Percentiles rank a stretch among this genome's conserved stretches.
Conservation (phyloP, 108 stramenopile genomes). For the Thalassiosira profunda region DNA sequence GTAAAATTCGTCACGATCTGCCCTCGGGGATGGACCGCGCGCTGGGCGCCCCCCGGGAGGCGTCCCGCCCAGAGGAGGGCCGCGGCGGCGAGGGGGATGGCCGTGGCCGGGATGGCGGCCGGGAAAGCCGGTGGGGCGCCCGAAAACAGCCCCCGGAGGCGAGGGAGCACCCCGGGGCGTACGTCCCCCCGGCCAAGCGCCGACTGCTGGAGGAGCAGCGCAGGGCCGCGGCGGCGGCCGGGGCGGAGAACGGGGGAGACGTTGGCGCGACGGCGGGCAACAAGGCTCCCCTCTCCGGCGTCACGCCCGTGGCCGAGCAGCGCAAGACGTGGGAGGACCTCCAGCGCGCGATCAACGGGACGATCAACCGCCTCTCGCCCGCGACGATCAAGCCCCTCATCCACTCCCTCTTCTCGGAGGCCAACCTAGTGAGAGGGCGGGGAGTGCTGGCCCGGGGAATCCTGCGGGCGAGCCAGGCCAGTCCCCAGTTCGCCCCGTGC, state of each 20-base stretch:
- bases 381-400: conserved; percentile 94
- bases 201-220: conserved; percentile 50
- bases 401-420: conserved; percentile 88
- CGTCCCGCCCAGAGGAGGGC: conserved; percentile 1
- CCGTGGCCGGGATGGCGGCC: not conserved
- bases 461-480: conserved; percentile 89
- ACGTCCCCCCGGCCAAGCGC: conserved; percentile 72
- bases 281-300: not conserved
- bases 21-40: conserved; percentile 16
- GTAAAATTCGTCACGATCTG: not conserved
- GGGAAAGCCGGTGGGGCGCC: not conserved
- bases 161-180: conserved; percentile 18
- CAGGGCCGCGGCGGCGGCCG: not conserved
- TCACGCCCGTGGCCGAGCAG: conserved; percentile 59
- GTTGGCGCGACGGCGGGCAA: not conserved
- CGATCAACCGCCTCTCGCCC: conserved; percentile 95
- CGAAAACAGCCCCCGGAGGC: not conserved
- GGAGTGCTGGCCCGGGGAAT: conserved; percentile 91
- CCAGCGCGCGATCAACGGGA: conserved; percentile 95
- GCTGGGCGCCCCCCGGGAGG: conserved; percentile 18
- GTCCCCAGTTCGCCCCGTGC: conserved; percentile 78
- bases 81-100: not conserved
- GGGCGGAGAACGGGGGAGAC: not conserved
- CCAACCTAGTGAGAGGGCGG: conserved; percentile 95
- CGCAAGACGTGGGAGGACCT: conserved; percentile 91